Conservation (phyloP, 2,329 filamentous ascomycete genomes). For the Rhexocercosporidium sp. region DNA sequence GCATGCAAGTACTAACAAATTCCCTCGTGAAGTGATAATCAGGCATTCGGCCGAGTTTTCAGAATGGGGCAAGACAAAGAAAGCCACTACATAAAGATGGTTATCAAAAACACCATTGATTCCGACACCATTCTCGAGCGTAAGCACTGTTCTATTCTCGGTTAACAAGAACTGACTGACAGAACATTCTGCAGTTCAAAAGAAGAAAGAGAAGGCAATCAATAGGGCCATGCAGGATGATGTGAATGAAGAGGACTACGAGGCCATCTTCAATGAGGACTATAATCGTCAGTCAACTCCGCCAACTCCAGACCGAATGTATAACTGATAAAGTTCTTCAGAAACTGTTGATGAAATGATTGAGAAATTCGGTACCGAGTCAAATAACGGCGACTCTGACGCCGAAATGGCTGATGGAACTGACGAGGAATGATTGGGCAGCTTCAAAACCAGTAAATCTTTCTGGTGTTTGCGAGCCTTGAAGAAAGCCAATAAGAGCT, state of each 20-base stretch:
- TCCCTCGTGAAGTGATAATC: slow-evolving; percentile 59
- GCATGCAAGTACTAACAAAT: neutral
- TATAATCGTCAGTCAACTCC: too few relatives aligned
- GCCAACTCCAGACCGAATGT: too few relatives aligned
- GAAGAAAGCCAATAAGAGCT: too few relatives aligned
- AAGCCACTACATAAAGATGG: slow-evolving; percentile 60
- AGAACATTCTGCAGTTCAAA: slow-evolving; percentile 12
- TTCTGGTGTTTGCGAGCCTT: too few relatives aligned
- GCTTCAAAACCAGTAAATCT: too few relatives aligned
- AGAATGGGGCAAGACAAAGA: slow-evolving; percentile 66
- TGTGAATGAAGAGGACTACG: neutral
- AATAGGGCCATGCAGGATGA: neutral
- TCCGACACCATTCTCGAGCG: slow-evolving; percentile 54
- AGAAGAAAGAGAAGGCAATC: slow-evolving; percentile 8
- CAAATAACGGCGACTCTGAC: too few relatives aligned
- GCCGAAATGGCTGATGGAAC: too few relatives aligned
- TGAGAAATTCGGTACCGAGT: too few relatives aligned
- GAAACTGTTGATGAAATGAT: too few relatives aligned
- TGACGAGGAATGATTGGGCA: too few relatives aligned
- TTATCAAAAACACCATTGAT: slow-evolving; percentile 62
- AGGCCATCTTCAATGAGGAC: too few relatives aligned
- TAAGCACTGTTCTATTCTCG: slow-evolving; percentile 5
- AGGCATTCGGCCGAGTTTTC: slow-evolving; percentile 62
- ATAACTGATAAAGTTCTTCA: too few relatives aligned
- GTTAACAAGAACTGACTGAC: neutral